phyloP scores from a whole-genome alignment of 2,329 filamentous ascomycete genomes.

The Teratosphaeria pseudoeucalypti region DNA sequence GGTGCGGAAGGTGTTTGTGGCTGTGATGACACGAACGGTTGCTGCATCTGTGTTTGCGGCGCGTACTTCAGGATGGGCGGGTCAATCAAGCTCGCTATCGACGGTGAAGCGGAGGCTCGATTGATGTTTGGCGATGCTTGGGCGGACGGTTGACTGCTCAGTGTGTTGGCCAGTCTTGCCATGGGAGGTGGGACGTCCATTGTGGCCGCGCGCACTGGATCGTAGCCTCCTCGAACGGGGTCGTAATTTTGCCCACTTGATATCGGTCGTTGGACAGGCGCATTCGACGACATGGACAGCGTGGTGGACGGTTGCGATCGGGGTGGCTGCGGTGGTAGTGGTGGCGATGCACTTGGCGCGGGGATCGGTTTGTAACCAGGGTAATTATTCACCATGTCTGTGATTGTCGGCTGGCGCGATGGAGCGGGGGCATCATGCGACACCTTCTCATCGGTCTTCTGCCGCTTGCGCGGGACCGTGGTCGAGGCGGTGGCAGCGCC shows the following conservation, averaged over 20 bases:
- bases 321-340: conserved; percentile 11
- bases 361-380: too few relatives aligned
- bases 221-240: conserved; percentile 72
- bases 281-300: conserved; percentile 26
- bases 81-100: conserved; percentile 83
- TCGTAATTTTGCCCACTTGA: conserved; percentile 80
- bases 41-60: conserved; percentile 13
- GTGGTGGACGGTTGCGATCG: conserved; percentile 12
- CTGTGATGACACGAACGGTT: conserved; percentile 5
- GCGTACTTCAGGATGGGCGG: conserved; percentile 39
- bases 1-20: conserved; percentile 14
- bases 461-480: conserved; percentile 38
- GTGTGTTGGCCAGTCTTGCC: conserved; percentile 11
- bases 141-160: conserved; percentile 20
- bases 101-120: conserved; percentile 78
- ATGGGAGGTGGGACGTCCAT: conserved; percentile 15
- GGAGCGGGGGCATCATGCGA: conserved; percentile 14
- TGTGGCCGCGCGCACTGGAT: conserved; percentile 63
- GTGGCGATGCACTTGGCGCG: conserved; percentile 14
- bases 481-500: conserved; percentile 26
- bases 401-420: conserved; percentile 31
- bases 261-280: conserved; percentile 32
- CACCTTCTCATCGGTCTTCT: conserved; percentile 29
- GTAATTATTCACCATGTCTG: conserved; percentile 26
- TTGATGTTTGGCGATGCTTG: conserved; percentile 41